A percentile compares a stretch with the other conserved stretches of the same genome.
Evolutionary conservation across 768 basidiomycete genomes (phyloP).

Genomic region (Phaeotremella skinneri): DNA sequence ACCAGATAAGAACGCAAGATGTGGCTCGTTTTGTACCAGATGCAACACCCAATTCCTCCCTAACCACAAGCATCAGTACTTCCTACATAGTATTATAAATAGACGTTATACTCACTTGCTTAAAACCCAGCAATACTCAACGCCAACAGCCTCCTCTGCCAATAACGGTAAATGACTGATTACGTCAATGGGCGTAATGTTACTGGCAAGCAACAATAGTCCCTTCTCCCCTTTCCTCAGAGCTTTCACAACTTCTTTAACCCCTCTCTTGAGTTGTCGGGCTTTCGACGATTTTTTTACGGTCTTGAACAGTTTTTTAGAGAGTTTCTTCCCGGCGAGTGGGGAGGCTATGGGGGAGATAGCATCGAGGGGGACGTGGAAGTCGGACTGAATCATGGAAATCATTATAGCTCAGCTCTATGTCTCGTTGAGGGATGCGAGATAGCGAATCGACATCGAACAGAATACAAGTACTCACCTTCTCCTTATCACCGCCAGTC

Average conservation of each 20-base stretch:
- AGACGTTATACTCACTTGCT: slow-evolving; percentile 46
- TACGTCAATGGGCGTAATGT: slow-evolving; percentile 97
- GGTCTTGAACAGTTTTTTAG: slow-evolving; percentile 91
- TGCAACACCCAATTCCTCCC: slow-evolving; percentile 88
- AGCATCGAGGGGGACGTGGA: slow-evolving; percentile 70
- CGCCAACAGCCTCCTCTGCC: slow-evolving; percentile 75
- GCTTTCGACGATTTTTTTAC: slow-evolving; percentile 94
- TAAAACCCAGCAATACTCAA: slow-evolving; percentile 52
- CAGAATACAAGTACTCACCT: slow-evolving; percentile 19
- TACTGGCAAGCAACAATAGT: slow-evolving; percentile 85
- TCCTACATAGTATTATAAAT: background rate
- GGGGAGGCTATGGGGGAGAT: slow-evolving; percentile 93
- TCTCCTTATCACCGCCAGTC: slow-evolving; percentile 60
- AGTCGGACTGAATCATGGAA: slow-evolving; percentile 24
- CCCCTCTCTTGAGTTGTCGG: slow-evolving; percentile 92
- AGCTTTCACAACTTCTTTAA: slow-evolving; percentile 97
- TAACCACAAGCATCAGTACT: background rate
- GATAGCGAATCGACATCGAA: background rate
- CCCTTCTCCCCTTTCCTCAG: slow-evolving; percentile 97
- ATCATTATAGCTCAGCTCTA: slow-evolving; percentile 20
- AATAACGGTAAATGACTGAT: slow-evolving; percentile 94
- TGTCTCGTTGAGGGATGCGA: background rate
- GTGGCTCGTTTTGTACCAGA: slow-evolving; percentile 97
- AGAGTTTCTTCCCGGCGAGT: slow-evolving; percentile 84
- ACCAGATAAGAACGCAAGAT: slow-evolving; percentile 88